Conservation (phyloP, 192 early-diverging fungal genomes). For the Coemansia sp. region DNA sequence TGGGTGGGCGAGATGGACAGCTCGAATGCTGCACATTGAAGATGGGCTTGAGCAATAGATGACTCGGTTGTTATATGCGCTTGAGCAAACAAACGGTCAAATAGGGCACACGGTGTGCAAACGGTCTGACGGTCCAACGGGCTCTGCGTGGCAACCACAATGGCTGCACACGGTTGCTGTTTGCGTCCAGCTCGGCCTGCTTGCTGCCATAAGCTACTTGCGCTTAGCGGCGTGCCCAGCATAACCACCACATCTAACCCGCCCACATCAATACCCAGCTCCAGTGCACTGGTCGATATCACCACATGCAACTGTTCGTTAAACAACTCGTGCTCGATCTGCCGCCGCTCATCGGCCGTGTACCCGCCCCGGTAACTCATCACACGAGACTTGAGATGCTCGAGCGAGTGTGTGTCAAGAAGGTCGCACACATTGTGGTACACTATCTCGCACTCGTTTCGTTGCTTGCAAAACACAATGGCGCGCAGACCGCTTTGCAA, state of each 20-base stretch:
- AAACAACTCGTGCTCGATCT: constrained; percentile 72
- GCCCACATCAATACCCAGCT: constrained; percentile 83
- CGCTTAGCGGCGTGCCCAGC: constrained; percentile 61
- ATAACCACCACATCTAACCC: constrained; percentile 69
- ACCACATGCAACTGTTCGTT: constrained; percentile 61
- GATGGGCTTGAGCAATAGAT: constrained; percentile 54
- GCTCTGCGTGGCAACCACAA: constrained; percentile 58
- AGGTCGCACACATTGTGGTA: constrained; percentile 22
- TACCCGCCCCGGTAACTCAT: constrained; percentile 83
- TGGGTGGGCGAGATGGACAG: constrained; percentile 9
- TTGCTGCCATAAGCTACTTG: constrained; percentile 64
- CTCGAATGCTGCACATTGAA: constrained; percentile 77
- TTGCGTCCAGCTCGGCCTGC: constrained; percentile 72
- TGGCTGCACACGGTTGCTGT: constrained; percentile 43
- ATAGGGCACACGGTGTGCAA: constrained; percentile 51
- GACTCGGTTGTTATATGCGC: constrained; percentile 41
- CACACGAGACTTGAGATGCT: constrained; percentile 20
- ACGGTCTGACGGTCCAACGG: constrained; percentile 59
- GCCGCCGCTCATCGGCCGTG: constrained; percentile 56
- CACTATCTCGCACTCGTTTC: constrained; percentile 55
- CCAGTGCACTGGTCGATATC: constrained; percentile 77
- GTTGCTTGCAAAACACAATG: constrained; percentile 58
- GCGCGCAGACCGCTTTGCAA: constrained; percentile 40
- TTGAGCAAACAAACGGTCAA: constrained; percentile 36
- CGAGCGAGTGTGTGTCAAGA: not conserved